These are phyloP conservation scores for Russula olivacea DNA, from an alignment of 768 basidiomycete species.

Conservation along the genomic window DNA sequence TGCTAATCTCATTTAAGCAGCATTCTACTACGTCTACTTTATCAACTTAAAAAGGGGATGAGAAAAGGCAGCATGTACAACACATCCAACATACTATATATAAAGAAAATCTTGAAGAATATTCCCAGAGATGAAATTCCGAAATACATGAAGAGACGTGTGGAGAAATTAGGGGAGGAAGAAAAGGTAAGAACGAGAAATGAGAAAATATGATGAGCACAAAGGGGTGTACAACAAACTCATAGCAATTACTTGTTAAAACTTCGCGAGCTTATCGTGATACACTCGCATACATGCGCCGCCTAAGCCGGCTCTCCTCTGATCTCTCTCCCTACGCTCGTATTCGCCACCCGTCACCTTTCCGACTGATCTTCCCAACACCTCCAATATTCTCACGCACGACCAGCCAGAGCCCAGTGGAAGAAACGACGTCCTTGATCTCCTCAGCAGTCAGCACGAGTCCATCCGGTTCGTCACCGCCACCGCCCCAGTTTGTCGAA, in stretches of 20 bases:
- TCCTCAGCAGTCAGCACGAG: constrained; percentile 80
- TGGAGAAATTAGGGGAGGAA: not conserved
- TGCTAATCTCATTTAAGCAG: no score
- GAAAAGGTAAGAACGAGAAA: not conserved
- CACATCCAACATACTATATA: not conserved
- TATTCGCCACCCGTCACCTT: constrained; percentile 76
- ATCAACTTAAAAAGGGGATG: no score
- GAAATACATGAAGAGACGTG: not conserved
- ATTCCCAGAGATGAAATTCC: not conserved
- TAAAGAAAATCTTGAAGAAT: not conserved
- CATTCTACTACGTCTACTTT: no score
- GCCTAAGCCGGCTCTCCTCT: not conserved
- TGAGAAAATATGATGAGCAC: not conserved
- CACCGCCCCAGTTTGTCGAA: not conserved
- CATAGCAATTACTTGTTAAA: not conserved
- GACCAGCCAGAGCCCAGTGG: constrained; percentile 85
- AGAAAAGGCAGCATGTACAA: no score
- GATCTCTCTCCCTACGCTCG: constrained; percentile 42
- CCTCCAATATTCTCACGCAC: constrained; percentile 92
- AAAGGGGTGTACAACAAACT: not conserved
- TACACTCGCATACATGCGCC: not conserved
- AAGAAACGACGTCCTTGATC: constrained; percentile 87
- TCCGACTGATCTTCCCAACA: constrained; percentile 69
- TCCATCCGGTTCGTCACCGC: constrained; percentile 33
- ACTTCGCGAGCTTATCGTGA: not conserved